Evolutionary conservation across 345 rosid species (phyloP), one percentile per base, ranked within the genome.

Genomic region (Euphorbia pulcherrima): DNA sequence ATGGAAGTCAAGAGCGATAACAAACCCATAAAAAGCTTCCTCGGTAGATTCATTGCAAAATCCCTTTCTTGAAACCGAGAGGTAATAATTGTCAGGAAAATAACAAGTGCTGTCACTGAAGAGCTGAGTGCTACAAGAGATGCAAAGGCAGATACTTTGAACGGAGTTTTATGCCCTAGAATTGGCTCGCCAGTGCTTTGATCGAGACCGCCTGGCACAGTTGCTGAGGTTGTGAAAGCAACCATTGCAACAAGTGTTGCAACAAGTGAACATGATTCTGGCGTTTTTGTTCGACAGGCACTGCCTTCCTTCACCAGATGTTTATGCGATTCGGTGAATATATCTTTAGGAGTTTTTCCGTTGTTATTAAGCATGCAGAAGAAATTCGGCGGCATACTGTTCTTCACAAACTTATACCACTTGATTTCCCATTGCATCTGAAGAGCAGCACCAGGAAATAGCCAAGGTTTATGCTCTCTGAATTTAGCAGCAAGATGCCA

Each of bases 1-100:
- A 83, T 81, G 48, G 85, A 81, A 21, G 75, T 67, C 44, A 81
- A 78, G 28, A 83, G 72, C 5, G 79, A 76, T 8, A 83, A 71
- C 30, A 83, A 52, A 1, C 84, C 84, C 0, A 76, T 16, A 65
- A 81, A 66, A 17, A 83, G 80, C 64, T 74, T 78, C 54, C 75
- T 48, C 0, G 81, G 84, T 18, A 83, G 47, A 24, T 67, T 71
- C 14, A 10, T 67, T 11, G 65, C 71, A 39, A 83, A 83, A 62
- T 83, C 87, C 18, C 11, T 41, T 68, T 75, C 79, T 40, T 77
- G 71, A 66, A 73, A 78, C 16, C 83, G 74, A 7, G 87, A 81
- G 11, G 83, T 81, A 26, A 83, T 76, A 29, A 81, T 74, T 2
- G 83, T 53, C 13, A 81, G 73, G 70, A 83, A 83, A 60, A 76